Percentiles rank a stretch among this genome's conserved stretches.
These are phyloP conservation scores for Macadamia tetraphylla DNA, from an alignment of 164 flowering plant species.

Conservation along the genomic window DNA sequence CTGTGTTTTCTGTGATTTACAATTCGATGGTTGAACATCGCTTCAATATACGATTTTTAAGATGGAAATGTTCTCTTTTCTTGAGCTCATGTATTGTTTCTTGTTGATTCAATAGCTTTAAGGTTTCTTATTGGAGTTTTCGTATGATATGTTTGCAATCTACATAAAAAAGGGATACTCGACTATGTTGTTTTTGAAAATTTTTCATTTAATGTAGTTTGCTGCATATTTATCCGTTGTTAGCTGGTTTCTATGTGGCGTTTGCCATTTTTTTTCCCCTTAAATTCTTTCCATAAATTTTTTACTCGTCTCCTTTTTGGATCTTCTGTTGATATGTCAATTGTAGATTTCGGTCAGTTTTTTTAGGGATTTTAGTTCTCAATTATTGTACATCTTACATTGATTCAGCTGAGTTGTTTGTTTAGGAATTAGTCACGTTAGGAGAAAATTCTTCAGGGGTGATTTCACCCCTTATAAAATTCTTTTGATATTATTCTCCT, in stretches of 20 bases:
- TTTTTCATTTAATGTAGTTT: no score
- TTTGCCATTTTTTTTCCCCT: not conserved
- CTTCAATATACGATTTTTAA: not conserved
- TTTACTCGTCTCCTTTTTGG: no score
- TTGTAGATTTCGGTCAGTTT: no score
- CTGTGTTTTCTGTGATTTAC: not conserved
- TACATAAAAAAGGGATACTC: not conserved
- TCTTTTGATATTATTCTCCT: not conserved
- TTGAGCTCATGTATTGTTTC: no score
- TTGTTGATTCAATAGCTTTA: not conserved
- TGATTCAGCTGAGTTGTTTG: not conserved
- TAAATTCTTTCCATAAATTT: no score
- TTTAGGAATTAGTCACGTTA: not conserved
- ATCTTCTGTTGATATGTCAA: no score
- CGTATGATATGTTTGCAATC: not conserved
- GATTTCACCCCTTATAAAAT: not conserved
- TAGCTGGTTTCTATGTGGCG: not conserved
- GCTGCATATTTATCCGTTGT: not conserved
- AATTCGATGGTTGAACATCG: not conserved
- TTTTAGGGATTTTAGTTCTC: not conserved
- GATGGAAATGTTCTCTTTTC: not conserved
- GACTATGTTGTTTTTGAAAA: not conserved
- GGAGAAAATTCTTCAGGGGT: not conserved
- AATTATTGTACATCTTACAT: not conserved
- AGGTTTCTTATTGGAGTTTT: not conserved